Conservation (phyloP, 2,329 filamentous ascomycete species). For the Trichothecium sympodiale region DNA sequence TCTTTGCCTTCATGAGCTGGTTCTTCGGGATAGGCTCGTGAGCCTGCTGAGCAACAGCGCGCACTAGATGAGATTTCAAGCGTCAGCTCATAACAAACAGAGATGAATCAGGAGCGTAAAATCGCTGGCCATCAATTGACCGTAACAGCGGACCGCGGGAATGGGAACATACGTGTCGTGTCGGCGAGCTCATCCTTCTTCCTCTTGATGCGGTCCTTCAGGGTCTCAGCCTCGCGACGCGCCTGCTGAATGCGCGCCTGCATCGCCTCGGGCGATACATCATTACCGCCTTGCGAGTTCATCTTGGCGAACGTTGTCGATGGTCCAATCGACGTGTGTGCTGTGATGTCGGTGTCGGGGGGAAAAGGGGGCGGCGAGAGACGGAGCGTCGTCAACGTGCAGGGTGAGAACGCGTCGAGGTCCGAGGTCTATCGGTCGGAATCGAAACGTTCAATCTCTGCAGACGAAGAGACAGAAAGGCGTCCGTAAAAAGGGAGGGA, state of each 20-base stretch:
- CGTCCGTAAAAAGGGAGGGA: neutral
- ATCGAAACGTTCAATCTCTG: conserved; percentile 1
- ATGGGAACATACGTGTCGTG: conserved; percentile 70
- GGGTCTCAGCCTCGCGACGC: conserved; percentile 90
- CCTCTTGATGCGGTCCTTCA: conserved; percentile 98
- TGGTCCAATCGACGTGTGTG: neutral
- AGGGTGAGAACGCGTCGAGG: conserved; percentile 4
- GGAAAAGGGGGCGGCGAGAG: conserved; percentile 3
- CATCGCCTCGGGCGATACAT: conserved; percentile 66
- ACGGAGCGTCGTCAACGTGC: conserved; percentile 2
- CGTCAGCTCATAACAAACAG: conserved; percentile 1
- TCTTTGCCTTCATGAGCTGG: conserved; percentile 91
- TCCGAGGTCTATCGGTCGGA: neutral
- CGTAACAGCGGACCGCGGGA: neutral
- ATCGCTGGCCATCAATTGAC: conserved; percentile 1
- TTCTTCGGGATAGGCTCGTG: conserved; percentile 88
- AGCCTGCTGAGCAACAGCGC: conserved; percentile 82
- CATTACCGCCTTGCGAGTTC: conserved; percentile 46
- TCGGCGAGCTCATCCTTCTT: conserved; percentile 99
- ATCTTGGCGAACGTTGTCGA: conserved; percentile 25
- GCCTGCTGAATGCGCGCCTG: conserved; percentile 88
- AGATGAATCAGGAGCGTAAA: conserved; percentile 2
- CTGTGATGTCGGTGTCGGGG: neutral
- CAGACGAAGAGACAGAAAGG: neutral
- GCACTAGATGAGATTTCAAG: conserved; percentile 46